Evolutionary conservation across 2,329 filamentous ascomycete genomes (phyloP), one percentile per base, ranked within the genome.

Genomic region (Penicillium hesseltinei): DNA sequence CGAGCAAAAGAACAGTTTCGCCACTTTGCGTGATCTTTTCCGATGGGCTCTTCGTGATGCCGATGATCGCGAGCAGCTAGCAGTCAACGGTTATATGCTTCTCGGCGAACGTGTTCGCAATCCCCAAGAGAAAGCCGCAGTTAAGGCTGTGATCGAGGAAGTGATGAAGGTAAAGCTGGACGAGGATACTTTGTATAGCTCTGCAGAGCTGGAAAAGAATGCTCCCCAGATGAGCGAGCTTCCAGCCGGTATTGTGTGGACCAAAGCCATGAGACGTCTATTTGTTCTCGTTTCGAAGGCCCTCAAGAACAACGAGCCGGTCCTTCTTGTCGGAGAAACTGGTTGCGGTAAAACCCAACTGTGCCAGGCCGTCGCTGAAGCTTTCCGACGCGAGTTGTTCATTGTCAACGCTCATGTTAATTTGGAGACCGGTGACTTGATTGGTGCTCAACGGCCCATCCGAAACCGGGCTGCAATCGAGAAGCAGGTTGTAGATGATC

Each of bases 381-480:
- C 90, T 4, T 82, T 91, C 61, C 80, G 81, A 17, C 91, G 88
- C 67, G 80, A 90, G 61, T 79, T 99, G 39, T 87, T 92, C 64
- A 94, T 93, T 65, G 88, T 99, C 69, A 99, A 99, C 71, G 94
- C 95, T 3, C 95, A 99, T 74, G 93, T 97, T 66, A 99, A 99
- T 64, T 92, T 94, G 0, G 95, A 99, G 73, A 97, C 95, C 0
- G 93, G 94, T 17, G 94, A 99, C 73, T 81, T 99, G 11, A 97
- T 99, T 63, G 94, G 94, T 62, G 94, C 94, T 3, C 94, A 99
- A 73, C 81, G 94, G 58, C 94, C 94, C 4, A 85, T 97, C 23
- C 84, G 95, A 62, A 97, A 97, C 71, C 85, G 92, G 42, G 85
- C 87, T 15, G 85, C 85, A 1, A 85, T 96, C 35, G 78, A 90